Conservation (phyloP, 2,329 filamentous ascomycete species). For the Fusarium armeniacum region DNA sequence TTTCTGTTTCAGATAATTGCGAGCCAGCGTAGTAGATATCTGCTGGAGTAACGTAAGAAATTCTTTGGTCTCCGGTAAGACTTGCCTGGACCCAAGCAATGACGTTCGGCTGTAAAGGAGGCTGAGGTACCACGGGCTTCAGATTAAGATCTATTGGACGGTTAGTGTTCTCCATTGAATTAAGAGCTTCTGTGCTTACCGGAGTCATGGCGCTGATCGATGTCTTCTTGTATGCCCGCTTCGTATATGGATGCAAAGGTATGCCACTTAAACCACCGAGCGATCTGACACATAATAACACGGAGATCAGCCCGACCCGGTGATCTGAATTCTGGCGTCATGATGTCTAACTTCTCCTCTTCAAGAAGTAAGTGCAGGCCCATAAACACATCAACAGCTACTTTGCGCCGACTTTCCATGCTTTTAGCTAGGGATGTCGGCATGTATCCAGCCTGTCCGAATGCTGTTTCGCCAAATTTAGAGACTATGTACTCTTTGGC, state of each 20-base stretch:
- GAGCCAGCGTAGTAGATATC: conserved; percentile 61
- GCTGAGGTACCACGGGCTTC: conserved; percentile 54
- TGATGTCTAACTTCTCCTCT: conserved; percentile 84
- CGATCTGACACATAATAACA: conserved; percentile 84
- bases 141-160: conserved; percentile 50
- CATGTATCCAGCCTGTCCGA: conserved; percentile 71
- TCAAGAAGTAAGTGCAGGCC: conserved; percentile 89
- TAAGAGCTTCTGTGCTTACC: conserved; percentile 51
- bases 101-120: conserved; percentile 58
- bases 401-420: conserved; percentile 69
- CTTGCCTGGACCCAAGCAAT: conserved; percentile 67
- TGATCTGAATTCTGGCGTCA: conserved; percentile 60
- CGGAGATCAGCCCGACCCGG: conserved; percentile 68
- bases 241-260: conserved; percentile 65
- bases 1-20: conserved; percentile 55
- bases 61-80: conserved; percentile 56
- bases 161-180: conserved; percentile 17
- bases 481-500: conserved; percentile 76
- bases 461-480: conserved; percentile 67
- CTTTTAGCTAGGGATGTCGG: conserved; percentile 70
- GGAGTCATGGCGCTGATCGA: conserved; percentile 56
- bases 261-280: conserved; percentile 83
- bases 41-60: conserved; percentile 59
- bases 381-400: conserved; percentile 77
- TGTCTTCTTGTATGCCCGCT: conserved; percentile 66